Conservation (phyloP, 768 basidiomycete genomes). For the Tubosaeta sp. region DNA sequence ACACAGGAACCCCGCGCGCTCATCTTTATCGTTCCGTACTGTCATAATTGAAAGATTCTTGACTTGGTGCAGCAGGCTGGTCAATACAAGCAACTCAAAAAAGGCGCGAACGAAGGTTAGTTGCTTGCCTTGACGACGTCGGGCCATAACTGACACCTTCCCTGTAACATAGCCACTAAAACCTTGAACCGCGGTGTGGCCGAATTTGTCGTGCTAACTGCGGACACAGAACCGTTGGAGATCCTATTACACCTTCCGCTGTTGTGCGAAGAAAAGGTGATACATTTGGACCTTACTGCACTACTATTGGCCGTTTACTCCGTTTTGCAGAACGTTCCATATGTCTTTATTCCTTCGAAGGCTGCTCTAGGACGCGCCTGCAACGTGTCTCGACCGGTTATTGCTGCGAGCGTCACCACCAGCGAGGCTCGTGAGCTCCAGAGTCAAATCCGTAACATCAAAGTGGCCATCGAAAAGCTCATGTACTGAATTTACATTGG, state of each 20-base stretch:
- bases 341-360: slow-evolving; percentile 93
- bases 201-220: slow-evolving; percentile 95
- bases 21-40: not conserved
- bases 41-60: slow-evolving; percentile 61
- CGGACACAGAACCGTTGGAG: slow-evolving; percentile 96
- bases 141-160: slow-evolving; percentile 11
- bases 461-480: slow-evolving; percentile 74
- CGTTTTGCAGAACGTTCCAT: slow-evolving; percentile 79
- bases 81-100: slow-evolving; percentile 98
- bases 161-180: slow-evolving; percentile 71
- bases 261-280: slow-evolving; percentile 95
- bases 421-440: slow-evolving; percentile 89
- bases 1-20: not conserved
- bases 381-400: slow-evolving; percentile 92
- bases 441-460: slow-evolving; percentile 85
- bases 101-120: slow-evolving; percentile 96
- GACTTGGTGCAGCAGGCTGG: slow-evolving; percentile 93
- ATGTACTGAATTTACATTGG: slow-evolving; percentile 33
- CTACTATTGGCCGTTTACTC: slow-evolving; percentile 1
- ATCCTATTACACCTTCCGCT: slow-evolving; percentile 96
- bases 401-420: slow-evolving; percentile 93
- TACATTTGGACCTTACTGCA: slow-evolving; percentile 6
- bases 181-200: slow-evolving; percentile 97
- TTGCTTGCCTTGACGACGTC: not conserved
- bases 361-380: slow-evolving; percentile 95